Conservation (phyloP, 2,329 filamentous ascomycete species). For the Sordariomycetes sp. region DNA sequence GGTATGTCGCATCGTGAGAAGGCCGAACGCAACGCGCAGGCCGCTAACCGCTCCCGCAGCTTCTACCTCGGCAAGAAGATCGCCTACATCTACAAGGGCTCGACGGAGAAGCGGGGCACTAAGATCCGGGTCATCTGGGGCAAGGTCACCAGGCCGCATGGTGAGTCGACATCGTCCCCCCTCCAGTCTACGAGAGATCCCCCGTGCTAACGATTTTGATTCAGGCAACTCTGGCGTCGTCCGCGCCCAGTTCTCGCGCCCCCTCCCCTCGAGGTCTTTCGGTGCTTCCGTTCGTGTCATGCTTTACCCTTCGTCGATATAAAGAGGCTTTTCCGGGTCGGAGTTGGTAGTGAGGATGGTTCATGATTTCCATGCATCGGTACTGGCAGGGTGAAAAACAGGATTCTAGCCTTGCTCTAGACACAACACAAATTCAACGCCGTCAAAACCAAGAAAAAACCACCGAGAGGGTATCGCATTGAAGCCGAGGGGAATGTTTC, state of each 20-base stretch:
- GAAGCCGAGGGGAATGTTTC: background rate
- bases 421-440: conserved; percentile 40
- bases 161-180: conserved; percentile 37
- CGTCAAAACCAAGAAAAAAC: conserved; percentile 23
- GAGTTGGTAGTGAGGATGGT: conserved; percentile 54
- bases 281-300: conserved; percentile 93
- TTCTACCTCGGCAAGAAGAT: conserved; percentile 99
- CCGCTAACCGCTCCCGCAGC: conserved; percentile 22
- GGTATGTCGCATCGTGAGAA: conserved; percentile 43
- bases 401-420: conserved; percentile 36
- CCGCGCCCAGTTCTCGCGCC: conserved; percentile 91
- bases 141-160: conserved; percentile 93
- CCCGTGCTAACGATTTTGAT: background rate
- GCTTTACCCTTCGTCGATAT: conserved; percentile 98
- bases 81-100: conserved; percentile 95
- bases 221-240: conserved; percentile 95
- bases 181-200: background rate
- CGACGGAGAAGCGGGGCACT: conserved; percentile 89
- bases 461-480: conserved; percentile 1
- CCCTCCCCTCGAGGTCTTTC: conserved; percentile 94
- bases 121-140: conserved; percentile 99
- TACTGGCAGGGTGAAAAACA: conserved; percentile 45
- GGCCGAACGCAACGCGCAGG: background rate
- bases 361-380: conserved; percentile 50
- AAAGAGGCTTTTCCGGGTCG: conserved; percentile 43